These are phyloP conservation scores for Irpex rosettiformis DNA, from an alignment of 1,284 basidiomycete genomes.

Conservation along the genomic window DNA sequence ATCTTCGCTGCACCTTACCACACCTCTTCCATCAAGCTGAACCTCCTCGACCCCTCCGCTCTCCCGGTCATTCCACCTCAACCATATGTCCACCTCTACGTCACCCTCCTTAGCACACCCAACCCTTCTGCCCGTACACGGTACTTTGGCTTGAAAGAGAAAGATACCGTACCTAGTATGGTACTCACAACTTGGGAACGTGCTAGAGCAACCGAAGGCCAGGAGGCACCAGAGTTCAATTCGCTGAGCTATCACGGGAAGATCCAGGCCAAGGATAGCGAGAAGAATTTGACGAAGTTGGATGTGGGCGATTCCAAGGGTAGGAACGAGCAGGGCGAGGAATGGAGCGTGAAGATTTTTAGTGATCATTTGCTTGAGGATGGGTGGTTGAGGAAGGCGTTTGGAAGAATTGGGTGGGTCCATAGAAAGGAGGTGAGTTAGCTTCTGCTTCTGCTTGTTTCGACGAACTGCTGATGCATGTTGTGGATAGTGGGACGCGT, in stretches of 20 bases:
- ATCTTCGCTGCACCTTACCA: slow-evolving; percentile 80
- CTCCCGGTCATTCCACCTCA: slow-evolving; percentile 50
- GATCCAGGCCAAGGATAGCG: slow-evolving; percentile 33
- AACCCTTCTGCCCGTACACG: slow-evolving; percentile 55
- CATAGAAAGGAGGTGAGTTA: slow-evolving; percentile 68
- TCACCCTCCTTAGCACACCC: slow-evolving; percentile 85
- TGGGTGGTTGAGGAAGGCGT: slow-evolving; percentile 64
- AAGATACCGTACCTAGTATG: slow-evolving; percentile 52
- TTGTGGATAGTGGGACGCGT: slow-evolving; percentile 66
- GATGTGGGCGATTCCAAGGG: slow-evolving; percentile 1
- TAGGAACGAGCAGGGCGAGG: slow-evolving; percentile 13
- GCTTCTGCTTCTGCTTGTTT: neutral
- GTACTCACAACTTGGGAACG: slow-evolving; percentile 75
- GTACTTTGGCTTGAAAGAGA: slow-evolving; percentile 66
- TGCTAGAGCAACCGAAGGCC: slow-evolving; percentile 37
- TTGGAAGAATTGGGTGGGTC: slow-evolving; percentile 80
- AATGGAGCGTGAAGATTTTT: slow-evolving; percentile 85
- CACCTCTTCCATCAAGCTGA: slow-evolving; percentile 52
- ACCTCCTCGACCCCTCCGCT: slow-evolving; percentile 38
- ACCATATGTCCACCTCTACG: slow-evolving; percentile 83
- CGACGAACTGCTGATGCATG: slow-evolving; percentile 4
- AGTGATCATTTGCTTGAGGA: slow-evolving; percentile 65
- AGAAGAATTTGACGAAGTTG: slow-evolving; percentile 17
- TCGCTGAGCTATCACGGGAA: slow-evolving; percentile 83
- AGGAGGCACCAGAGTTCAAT: slow-evolving; percentile 77